Evolutionary conservation across 2,329 filamentous ascomycete species (phyloP).

Genomic region (Corinectria fuckeliana): DNA sequence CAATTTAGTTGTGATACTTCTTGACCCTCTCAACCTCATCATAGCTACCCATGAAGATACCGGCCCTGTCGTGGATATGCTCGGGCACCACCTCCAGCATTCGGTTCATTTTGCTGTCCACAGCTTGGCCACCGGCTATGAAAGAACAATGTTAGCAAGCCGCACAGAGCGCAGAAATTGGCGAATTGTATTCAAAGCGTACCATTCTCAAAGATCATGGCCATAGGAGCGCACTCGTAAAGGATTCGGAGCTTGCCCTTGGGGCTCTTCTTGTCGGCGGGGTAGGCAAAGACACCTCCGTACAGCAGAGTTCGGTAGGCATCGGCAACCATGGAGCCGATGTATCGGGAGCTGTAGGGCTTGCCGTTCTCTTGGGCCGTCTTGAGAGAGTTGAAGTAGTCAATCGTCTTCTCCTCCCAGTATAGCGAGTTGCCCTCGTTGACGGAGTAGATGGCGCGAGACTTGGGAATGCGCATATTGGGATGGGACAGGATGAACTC

Average conservation of each 20-base stretch:
- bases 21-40: constrained; percentile 98
- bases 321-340: constrained; percentile 97
- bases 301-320: constrained; percentile 96
- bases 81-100: constrained; percentile 91
- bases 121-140: constrained; percentile 85
- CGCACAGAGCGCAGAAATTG: not conserved
- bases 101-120: constrained; percentile 88
- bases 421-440: constrained; percentile 98
- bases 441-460: constrained; percentile 90
- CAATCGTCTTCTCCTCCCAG: constrained; percentile 87
- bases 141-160: constrained; percentile 36
- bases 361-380: constrained; percentile 75
- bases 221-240: constrained; percentile 99
- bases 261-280: constrained; percentile 95
- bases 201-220: constrained; percentile 98
- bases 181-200: constrained; percentile 44
- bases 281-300: constrained; percentile 97
- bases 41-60: constrained; percentile 94
- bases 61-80: constrained; percentile 92
- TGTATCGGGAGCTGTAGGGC: constrained; percentile 94
- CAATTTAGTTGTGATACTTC: constrained; percentile 65
- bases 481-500: constrained; percentile 99
- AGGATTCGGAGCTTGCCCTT: constrained; percentile 98
- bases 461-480: constrained; percentile 84
- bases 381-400: constrained; percentile 91